Base-by-base conservation (phyloP, 371 early-diverging fungal genomes). In the Dichotomocladium elegans region DNA sequence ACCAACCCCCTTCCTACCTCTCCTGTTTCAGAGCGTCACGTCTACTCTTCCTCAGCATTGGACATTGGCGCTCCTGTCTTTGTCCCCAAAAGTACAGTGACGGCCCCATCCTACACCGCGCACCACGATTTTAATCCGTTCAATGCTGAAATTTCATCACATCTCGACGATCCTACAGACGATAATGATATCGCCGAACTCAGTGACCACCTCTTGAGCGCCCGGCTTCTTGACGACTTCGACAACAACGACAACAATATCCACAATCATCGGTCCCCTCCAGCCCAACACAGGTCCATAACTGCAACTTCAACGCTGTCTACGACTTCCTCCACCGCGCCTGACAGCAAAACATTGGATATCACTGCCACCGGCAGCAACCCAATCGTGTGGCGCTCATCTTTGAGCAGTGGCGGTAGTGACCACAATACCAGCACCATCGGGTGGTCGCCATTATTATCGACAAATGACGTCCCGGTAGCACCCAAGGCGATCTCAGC, bases 141-240 rank as follows among this genome's bases (percentile, higher is more conserved):
- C 44, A 56, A 49, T n/a, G 11, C 44, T 14, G 44, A 49, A 14
- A 21, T 28, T 17, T 19, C 8, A 27, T 15, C n/a, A 7, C 7
- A 34, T 25, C 30, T 30, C 14, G 15, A 34, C n/a, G 17, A 40
- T 17, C 6, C 8, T 28, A 40, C 33, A n/a, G 27, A 52, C n/a
- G 41, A 34, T 6, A 40, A 53, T 14, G 63, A 57, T 37, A 47
- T 42, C 9, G 58, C 14, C 0, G 54, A 54, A 19, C 27, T 63
- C 8, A 63, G 55, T 29, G 34, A 41, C 14, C 47, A 55, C 37
- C 31, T 63, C 15, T 35, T 53, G 1, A 58, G 54, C 26, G 29
- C 51, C 7, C 53, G 54, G 17, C 15, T 63, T 9, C 45, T 58
- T 28, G 58, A 62, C 22, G 63, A 63, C 25, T 44, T 60, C 42